phyloP scores from a whole-genome alignment of 2,329 filamentous ascomycete species.

The Aspergillus aculeatus region DNA sequence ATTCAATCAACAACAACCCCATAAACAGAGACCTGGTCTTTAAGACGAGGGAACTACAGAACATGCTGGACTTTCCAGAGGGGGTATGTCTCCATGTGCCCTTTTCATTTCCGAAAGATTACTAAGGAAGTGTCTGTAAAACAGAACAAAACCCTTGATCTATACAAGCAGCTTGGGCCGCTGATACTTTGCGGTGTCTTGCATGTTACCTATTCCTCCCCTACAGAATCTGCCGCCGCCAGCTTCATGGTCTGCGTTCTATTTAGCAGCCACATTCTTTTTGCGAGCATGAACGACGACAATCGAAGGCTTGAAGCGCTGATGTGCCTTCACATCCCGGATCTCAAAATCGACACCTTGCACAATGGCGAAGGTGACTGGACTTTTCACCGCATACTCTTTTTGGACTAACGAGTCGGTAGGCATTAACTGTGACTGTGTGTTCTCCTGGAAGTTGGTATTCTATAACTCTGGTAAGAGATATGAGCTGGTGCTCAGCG shows the following conservation, averaged over 20 bases:
- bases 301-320: constrained; percentile 70
- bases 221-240: constrained; percentile 62
- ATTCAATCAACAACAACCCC: constrained; percentile 76
- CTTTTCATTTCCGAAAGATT: background rate
- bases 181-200: constrained; percentile 79
- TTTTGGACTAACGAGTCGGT: constrained; percentile 13
- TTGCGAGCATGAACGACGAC: constrained; percentile 67
- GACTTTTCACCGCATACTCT: background rate
- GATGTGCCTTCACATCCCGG: constrained; percentile 66
- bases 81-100: constrained; percentile 54
- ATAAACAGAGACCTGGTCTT: constrained; percentile 68
- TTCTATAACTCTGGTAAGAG: constrained; percentile 76
- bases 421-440: constrained; percentile 84
- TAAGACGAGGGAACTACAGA: constrained; percentile 81
- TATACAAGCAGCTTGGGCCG: constrained; percentile 78
- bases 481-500: constrained; percentile 83
- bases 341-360: constrained; percentile 38
- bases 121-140: constrained; percentile 11
- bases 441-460: constrained; percentile 87
- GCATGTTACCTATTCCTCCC: constrained; percentile 77
- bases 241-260: constrained; percentile 81
- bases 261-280: constrained; percentile 76
- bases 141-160: constrained; percentile 42
- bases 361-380: constrained; percentile 36
- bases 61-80: constrained; percentile 71